Base-by-base conservation (phyloP, 2,329 filamentous ascomycete species). In the Botrytis fabae region DNA sequence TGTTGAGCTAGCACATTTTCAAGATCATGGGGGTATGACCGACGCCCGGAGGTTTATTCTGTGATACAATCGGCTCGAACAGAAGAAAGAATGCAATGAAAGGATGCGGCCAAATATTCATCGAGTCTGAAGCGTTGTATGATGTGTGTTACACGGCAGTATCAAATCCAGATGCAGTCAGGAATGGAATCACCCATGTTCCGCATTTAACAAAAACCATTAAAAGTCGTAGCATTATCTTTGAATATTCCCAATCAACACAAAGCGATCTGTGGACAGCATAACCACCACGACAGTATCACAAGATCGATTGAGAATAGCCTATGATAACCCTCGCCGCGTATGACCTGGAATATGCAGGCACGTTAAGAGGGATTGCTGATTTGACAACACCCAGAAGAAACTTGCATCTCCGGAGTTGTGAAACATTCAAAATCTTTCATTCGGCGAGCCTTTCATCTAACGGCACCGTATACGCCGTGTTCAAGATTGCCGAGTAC, bases 401-500 rank as follows among this genome's bases (percentile, higher is more conserved):
- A n/a, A 32, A 57, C 51, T 57, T 18, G 8, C 42, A 20, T n/a
- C 22, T 32, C 32, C 4, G 42, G 7, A 63, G 61, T 25, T 28
- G 38, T 42, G 60, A 63, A 6, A 42, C 38, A 42, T n/a, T 25
- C 18, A 62, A 18, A 12, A 42, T 3, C 35, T 42, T 63, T 28
- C 18, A 18, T n/a, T 64, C 18, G 18, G n/a, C 9, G 42, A 9
- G 62, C 62, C n/a, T 64, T 1, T 32, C 22, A 10, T 46, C 42
- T 44, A 35, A 64, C 62, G 14, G 38, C 2, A n/a, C 60, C 5
- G 22, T 42, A n/a, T 18, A 25, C 60, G 38, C 25, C 38, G 60
- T 42, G 40, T 32, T 28, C 62, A 64, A 64, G 62, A 64, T 64
- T 64, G 42, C 62, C 62, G 62, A 63, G 38, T 42, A 18, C 38